A percentile compares a stretch with the other conserved stretches of the same genome.
phyloP scores from a whole-genome alignment of 305 asterid genomes.

The Solanum hybrid region DNA sequence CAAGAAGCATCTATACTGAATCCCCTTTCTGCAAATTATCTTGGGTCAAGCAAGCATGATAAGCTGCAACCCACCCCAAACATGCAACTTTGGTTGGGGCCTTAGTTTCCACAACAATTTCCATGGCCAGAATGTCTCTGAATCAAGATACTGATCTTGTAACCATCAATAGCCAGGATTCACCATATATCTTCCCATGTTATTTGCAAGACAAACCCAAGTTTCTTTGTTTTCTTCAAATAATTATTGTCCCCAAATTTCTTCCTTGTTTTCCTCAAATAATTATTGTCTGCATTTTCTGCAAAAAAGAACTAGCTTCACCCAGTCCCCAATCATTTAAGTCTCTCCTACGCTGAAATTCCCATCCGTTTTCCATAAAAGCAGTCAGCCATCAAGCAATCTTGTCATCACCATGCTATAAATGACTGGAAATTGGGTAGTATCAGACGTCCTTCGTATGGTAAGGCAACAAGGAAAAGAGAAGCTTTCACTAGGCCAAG shows the following conservation, averaged over 20 bases:
- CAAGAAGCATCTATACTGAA: background rate
- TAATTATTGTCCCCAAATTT: background rate
- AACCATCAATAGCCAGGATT: background rate
- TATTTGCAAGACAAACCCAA: background rate
- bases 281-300: background rate
- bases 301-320: background rate
- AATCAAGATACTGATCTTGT: background rate
- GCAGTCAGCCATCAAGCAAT: background rate
- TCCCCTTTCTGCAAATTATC: background rate
- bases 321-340: background rate
- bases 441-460: background rate
- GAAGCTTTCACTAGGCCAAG: background rate
- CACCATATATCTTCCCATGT: background rate
- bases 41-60: background rate
- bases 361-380: background rate
- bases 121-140: background rate
- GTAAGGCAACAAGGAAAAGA: background rate
- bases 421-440: background rate
- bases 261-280: background rate
- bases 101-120: background rate
- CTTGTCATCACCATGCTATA: background rate
- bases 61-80: background rate
- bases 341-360: background rate
- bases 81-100: background rate
- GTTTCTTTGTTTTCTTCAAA: background rate